Percentiles rank a stretch among this genome's conserved stretches.
phyloP scores from a whole-genome alignment of 257 asterid species.

The Petunia axillaris region DNA sequence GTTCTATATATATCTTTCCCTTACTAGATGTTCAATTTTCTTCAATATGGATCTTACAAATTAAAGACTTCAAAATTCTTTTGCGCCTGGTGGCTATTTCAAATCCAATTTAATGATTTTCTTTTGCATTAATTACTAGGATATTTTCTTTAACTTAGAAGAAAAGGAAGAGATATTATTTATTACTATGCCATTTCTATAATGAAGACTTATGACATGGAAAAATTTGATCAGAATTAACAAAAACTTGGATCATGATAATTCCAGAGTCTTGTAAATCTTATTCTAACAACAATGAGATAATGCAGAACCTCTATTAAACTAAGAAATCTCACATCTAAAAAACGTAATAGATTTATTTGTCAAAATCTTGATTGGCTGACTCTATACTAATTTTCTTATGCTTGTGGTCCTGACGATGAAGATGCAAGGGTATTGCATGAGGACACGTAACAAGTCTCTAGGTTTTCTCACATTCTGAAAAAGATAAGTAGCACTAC shows the following conservation, averaged over 20 bases:
- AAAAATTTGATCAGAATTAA: background rate
- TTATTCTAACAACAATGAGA: background rate
- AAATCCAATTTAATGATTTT: background rate
- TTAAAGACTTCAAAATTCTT: background rate
- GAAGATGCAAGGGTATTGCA: background rate
- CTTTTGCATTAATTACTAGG: background rate
- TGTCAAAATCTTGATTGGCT: conserved; percentile 28
- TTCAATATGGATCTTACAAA: background rate
- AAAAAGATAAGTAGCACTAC: background rate
- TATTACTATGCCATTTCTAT: background rate
- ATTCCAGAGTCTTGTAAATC: background rate
- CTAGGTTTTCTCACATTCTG: background rate
- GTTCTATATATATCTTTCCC: background rate
- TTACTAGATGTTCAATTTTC: background rate
- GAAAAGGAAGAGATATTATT: background rate
- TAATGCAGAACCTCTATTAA: background rate
- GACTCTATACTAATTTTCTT: background rate
- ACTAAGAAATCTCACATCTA: conserved; percentile 3
- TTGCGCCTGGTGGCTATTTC: background rate
- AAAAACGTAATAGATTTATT: conserved; percentile 21
- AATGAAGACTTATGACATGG: background rate
- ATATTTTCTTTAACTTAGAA: background rate
- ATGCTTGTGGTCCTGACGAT: conserved; percentile 20
- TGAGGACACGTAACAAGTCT: conserved; percentile 34
- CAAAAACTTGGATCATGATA: background rate